Base-by-base conservation (phyloP, 2,329 filamentous ascomycete species). In the Teratosphaeriaceae sp. region DNA sequence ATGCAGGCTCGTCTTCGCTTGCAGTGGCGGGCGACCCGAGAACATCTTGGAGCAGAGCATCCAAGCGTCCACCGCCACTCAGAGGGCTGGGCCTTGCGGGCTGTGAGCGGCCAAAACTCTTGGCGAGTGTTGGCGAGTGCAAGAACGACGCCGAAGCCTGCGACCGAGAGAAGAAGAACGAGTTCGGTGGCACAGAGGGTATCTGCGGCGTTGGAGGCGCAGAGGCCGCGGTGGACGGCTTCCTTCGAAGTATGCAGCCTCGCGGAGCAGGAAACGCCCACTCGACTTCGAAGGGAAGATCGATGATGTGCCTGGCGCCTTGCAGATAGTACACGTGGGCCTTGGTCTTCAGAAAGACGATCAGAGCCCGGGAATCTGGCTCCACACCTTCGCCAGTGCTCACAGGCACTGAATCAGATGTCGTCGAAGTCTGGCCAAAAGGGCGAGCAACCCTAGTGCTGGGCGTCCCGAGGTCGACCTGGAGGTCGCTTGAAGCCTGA, bases 201-300 rank as follows among this genome's bases (percentile, higher is more conserved):
- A 67, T 34, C 24, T 62, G 59, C 8, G 69, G 67, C 33, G 66
- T 66, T 23, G 61, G 45, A 9, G 53, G 52, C 7, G 44, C 24
- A 2, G 49, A 50, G 34, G 58, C 46, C 20, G 76, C 45, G 77
- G 75, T 46, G 68, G 72, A 73, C 31, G 82, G 71, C 60, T 84
- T 94, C 47, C 89, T 77, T 65, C 97, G 90, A 44, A 98, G 79
- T 16, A 98, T 76, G 38, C 97, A 75, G 20, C 92, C 92, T 23
- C 80, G 74, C 5, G 88, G 85, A 11, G 86, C 85, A 26, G 90
- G 80, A 62, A 89, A 87, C 22, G 86, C 88, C 41, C 80, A 80
- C 60, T 95, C 88, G 31, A 96, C 85, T 66, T 97, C 89, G 59
- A 98, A 98, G 1, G 90, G 90, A 59, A 98, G 79, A 62, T 95